phyloP scores from a whole-genome alignment of 2,329 filamentous ascomycete species.

The Ascosphaera apis region DNA sequence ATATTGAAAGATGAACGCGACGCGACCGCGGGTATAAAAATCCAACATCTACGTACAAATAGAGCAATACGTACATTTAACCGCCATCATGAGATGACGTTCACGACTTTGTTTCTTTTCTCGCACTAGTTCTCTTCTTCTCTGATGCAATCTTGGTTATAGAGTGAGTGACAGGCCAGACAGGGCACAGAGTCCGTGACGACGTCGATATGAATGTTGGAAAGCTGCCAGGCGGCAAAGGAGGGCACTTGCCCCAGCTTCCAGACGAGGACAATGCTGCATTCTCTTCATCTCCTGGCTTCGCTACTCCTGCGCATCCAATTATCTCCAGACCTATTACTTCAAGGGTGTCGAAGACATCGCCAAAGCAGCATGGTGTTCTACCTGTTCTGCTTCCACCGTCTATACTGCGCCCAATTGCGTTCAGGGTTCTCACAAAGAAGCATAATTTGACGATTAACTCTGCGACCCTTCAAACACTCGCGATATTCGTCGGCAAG shows the following conservation, averaged over 20 bases:
- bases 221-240: background rate
- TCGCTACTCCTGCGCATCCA: slow-evolving; percentile 56
- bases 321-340: slow-evolving; percentile 27
- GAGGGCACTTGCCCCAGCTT: background rate
- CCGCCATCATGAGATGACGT: no score
- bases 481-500: slow-evolving; percentile 75
- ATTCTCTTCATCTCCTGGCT: slow-evolving; percentile 68
- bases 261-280: background rate
- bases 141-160: no score
- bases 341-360: slow-evolving; percentile 16
- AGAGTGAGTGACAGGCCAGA: no score
- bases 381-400: slow-evolving; percentile 78
- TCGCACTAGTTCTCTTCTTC: no score
- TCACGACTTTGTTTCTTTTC: no score
- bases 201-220: background rate
- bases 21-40: background rate
- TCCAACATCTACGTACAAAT: no score
- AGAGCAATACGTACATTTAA: no score
- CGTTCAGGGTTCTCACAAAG: slow-evolving; percentile 90
- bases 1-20: no score
- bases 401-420: slow-evolving; percentile 64
- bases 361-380: slow-evolving; percentile 39
- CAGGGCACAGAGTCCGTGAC: background rate
- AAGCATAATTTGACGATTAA: slow-evolving; percentile 89
- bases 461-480: slow-evolving; percentile 59